Base-by-base conservation (phyloP, 352 stramenopile species). In the Peronospora destructor region DNA sequence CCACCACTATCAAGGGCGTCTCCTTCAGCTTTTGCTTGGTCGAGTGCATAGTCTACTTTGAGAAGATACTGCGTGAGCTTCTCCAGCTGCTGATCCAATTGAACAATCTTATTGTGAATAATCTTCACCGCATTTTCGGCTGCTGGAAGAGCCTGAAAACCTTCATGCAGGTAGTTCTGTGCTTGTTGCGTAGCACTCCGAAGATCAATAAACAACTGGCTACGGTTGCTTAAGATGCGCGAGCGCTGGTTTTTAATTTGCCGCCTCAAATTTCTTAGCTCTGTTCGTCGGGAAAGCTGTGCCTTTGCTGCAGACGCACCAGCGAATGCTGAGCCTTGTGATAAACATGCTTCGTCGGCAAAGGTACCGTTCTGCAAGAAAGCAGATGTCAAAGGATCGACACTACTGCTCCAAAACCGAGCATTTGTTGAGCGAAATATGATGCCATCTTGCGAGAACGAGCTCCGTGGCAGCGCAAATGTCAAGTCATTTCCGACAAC, bases 161-260 rank as follows among this genome's bases (percentile, higher is more conserved):
- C 80, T 78, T 91, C 80, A 42, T 91, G 80, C 4, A 91, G 38
- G 54, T 89, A 91, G 43, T 89, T 91, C 39, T 91, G 80, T 6
- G 77, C 76, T 55, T 89, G 76, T 25, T 91, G 80, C 0, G 69
- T 90, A 8, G 81, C 81, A 43, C 73, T 89, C 42, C 84, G 87
- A 52, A 92, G 59, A 44, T 94, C 79, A 28, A 84, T 81, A 56
- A 79, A 87, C 9, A 94, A 56, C 42, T 91, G 80, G 30, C 81
- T 89, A 1, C 76, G 68, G 35, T 88, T 93, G 56, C 69, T 91
- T 32, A 93, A 52, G 36, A 93, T 74, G 13, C 81, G 71, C 14
- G 83, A 87, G 4, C 83, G 69, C 44, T 93, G 83, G 32, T 91
- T 91, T 50, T 89, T 93, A 13, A 93, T 78, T 36, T 85, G 58